Evolutionary conservation across 2,329 filamentous ascomycete genomes (phyloP).

Genomic region (Albifimbria verrucaria): DNA sequence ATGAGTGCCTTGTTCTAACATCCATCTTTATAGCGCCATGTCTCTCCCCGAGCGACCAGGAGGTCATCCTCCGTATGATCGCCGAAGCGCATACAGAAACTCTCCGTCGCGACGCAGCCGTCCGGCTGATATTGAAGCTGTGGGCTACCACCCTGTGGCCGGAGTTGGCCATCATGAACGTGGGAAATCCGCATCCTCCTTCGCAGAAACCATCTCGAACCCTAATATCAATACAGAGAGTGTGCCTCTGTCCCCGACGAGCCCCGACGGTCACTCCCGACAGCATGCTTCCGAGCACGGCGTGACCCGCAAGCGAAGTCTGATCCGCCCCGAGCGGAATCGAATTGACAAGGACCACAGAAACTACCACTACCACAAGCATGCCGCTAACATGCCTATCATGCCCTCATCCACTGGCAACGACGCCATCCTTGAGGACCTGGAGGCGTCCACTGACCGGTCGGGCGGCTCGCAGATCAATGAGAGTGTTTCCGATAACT

Average conservation of each 20-base stretch:
- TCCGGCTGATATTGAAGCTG: slow-evolving; percentile 69
- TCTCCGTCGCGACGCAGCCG: slow-evolving; percentile 64
- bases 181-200: slow-evolving; percentile 56
- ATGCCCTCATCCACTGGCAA: slow-evolving; percentile 90
- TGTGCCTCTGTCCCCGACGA: slow-evolving; percentile 49
- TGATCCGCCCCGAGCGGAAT: slow-evolving; percentile 85
- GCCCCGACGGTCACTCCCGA: slow-evolving; percentile 26
- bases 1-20: slow-evolving; percentile 15
- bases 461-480: slow-evolving; percentile 43
- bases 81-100: slow-evolving; percentile 62
- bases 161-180: slow-evolving; percentile 46
- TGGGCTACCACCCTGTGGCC: slow-evolving; percentile 43
- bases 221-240: slow-evolving; percentile 55
- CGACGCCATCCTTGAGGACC: slow-evolving; percentile 79
- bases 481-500: slow-evolving; percentile 43
- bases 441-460: slow-evolving; percentile 61
- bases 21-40: slow-evolving; percentile 43
- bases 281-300: slow-evolving; percentile 26
- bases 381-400: slow-evolving; percentile 89
- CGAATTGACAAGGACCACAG: slow-evolving; percentile 83
- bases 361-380: slow-evolving; percentile 93
- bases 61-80: slow-evolving; percentile 57
- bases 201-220: slow-evolving; percentile 53
- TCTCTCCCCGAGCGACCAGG: slow-evolving; percentile 64
- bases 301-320: slow-evolving; percentile 72